These are phyloP conservation scores for Persicaria tinctoria DNA, from an alignment of 148 eudicot species.

Conservation along the genomic window DNA sequence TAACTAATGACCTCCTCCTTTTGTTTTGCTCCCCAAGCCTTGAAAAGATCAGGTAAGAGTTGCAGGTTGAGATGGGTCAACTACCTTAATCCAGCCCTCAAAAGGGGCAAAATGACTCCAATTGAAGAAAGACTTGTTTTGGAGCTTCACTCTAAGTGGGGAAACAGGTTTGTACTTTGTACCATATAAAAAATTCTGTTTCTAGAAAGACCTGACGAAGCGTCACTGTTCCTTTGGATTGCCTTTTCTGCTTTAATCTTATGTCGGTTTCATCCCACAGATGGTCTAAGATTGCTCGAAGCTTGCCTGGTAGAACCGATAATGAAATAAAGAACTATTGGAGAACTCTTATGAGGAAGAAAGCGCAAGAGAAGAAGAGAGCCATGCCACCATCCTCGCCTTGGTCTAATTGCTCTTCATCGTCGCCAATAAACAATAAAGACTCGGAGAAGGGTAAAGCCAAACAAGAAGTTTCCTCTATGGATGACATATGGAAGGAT, in stretches of 20 bases:
- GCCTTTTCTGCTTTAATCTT: not conserved
- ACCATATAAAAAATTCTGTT: not conserved
- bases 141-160: slow-evolving; percentile 83
- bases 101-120: slow-evolving; percentile 83
- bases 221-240: not conserved
- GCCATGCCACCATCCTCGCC: slow-evolving; percentile 40
- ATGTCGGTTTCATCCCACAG: slow-evolving; percentile 22
- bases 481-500: slow-evolving; percentile 93
- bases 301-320: slow-evolving; percentile 79
- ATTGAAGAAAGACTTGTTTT: slow-evolving; percentile 77
- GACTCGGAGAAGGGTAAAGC: slow-evolving; percentile 17
- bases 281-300: slow-evolving; percentile 78
- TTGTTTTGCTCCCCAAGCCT: slow-evolving; percentile 42
- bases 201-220: not conserved
- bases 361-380: slow-evolving; percentile 67
- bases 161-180: slow-evolving; percentile 56
- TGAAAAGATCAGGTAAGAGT: slow-evolving; percentile 95
- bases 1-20: slow-evolving; percentile 21
- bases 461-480: slow-evolving; percentile 27
- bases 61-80: slow-evolving; percentile 97
- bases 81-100: slow-evolving; percentile 85
- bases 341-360: slow-evolving; percentile 87
- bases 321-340: slow-evolving; percentile 90
- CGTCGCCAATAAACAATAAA: slow-evolving; percentile 18
- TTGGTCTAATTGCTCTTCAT: slow-evolving; percentile 34